A percentile compares a stretch with the other conserved stretches of the same genome.
Conservation (phyloP, 441 rosid species). For the Pelargonium citronellum region DNA sequence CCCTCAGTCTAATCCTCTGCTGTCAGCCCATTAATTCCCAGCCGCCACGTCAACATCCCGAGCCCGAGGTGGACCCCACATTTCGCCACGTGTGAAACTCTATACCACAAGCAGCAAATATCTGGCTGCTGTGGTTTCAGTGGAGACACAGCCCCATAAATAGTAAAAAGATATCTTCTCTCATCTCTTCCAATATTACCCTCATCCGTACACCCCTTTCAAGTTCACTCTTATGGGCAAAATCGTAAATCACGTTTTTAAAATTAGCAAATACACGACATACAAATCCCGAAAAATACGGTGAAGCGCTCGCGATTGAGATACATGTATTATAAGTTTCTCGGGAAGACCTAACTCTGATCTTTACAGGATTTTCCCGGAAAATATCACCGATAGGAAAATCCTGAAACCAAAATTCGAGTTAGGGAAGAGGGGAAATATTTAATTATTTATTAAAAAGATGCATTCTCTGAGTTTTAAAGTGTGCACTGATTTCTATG, state of each 20-base stretch:
- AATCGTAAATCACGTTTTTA: background rate
- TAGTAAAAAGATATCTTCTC: too few relatives aligned
- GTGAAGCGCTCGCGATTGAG: conserved; percentile 1
- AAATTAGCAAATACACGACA: too few relatives aligned
- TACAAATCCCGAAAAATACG: background rate
- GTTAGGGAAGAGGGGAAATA: background rate
- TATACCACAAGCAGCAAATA: conserved; percentile 17
- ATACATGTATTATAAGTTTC: background rate
- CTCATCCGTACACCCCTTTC: background rate
- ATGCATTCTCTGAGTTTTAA: conserved; percentile 36
- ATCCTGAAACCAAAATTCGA: background rate
- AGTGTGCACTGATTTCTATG: conserved; percentile 26
- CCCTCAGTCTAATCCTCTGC: too few relatives aligned
- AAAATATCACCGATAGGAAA: background rate
- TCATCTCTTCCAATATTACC: background rate
- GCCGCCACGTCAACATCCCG: too few relatives aligned
- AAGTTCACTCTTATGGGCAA: background rate
- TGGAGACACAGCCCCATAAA: too few relatives aligned
- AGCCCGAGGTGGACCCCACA: background rate
- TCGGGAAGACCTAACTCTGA: background rate
- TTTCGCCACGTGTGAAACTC: conserved; percentile 19
- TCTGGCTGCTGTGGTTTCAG: background rate
- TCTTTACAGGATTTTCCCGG: conserved; percentile 3
- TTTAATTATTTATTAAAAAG: background rate
- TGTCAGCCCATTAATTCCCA: too few relatives aligned